Evolutionary conservation across 805 yeast genomes (phyloP).

Genomic region (Sugiyamaella marilandica): DNA sequence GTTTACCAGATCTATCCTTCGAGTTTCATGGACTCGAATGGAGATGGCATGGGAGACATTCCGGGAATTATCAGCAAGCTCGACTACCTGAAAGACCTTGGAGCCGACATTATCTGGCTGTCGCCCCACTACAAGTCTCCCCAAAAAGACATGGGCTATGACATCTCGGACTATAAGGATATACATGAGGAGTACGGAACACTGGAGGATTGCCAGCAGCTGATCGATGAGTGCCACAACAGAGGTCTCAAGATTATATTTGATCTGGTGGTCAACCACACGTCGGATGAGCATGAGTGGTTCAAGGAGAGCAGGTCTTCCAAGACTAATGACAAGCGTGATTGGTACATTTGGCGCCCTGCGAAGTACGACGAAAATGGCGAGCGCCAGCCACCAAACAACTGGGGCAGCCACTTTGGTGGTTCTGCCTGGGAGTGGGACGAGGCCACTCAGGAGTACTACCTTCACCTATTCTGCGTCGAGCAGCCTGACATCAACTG

Average conservation of each 20-base stretch:
- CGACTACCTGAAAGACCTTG: conserved; percentile 48
- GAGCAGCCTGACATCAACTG: conserved; percentile 61
- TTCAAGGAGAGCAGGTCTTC: conserved; percentile 52
- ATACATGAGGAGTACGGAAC: conserved; percentile 52
- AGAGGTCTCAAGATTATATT: conserved; percentile 49
- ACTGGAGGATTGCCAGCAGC: conserved; percentile 46
- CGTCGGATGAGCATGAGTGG: conserved; percentile 54
- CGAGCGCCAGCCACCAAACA: conserved; percentile 50
- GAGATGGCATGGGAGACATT: conserved; percentile 57
- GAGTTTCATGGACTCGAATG: conserved; percentile 53
- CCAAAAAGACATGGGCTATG: conserved; percentile 61
- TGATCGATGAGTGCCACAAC: conserved; percentile 44
- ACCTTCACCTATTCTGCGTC: conserved; percentile 48
- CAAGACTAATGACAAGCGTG: conserved; percentile 49
- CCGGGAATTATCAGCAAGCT: conserved; percentile 48
- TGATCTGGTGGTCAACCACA: conserved; percentile 58
- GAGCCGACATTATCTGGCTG: conserved; percentile 52
- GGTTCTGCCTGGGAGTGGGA: conserved; percentile 60
- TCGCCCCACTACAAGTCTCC: conserved; percentile 57
- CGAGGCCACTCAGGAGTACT: conserved; percentile 50
- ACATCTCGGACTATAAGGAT: conserved; percentile 49
- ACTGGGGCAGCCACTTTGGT: conserved; percentile 51
- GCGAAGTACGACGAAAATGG: conserved; percentile 44
- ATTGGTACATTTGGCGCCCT: conserved; percentile 58
- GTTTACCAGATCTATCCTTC: conserved; percentile 62